phyloP scores from a whole-genome alignment of 495 filamentous ascomycete species.

The Hypoxylon rickii region DNA sequence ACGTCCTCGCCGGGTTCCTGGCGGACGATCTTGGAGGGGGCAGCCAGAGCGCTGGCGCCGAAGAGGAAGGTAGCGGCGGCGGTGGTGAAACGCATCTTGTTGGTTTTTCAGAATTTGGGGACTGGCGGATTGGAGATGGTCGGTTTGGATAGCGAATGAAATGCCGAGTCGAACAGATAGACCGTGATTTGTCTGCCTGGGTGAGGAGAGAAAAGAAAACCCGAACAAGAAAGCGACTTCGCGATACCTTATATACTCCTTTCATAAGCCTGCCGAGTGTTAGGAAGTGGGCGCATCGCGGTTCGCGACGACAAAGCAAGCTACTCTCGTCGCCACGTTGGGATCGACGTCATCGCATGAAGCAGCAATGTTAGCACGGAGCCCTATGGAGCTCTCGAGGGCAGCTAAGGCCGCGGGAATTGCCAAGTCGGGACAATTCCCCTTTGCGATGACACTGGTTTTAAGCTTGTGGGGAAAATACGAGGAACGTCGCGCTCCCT shows the following conservation, averaged over 20 bases:
- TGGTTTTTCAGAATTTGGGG: neutral
- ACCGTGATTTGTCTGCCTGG: neutral
- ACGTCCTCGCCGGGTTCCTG: slow-evolving; percentile 13
- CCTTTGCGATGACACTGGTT: neutral
- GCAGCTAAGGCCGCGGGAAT: neutral
- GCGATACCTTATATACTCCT: slow-evolving; percentile 11
- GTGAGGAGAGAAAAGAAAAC: slow-evolving; percentile 7
- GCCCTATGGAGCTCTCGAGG: slow-evolving; percentile 5
- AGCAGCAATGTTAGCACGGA: slow-evolving; percentile 5
- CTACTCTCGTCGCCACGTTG: neutral
- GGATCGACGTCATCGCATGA: slow-evolving; percentile 24
- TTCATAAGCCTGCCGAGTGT: too few relatives aligned
- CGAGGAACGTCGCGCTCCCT: neutral
- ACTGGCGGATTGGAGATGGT: neutral
- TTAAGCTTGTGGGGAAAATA: slow-evolving; percentile 9
- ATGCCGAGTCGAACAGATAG: neutral
- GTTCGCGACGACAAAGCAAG: too few relatives aligned
- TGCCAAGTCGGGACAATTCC: slow-evolving; percentile 9
- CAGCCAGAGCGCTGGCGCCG: slow-evolving; percentile 11
- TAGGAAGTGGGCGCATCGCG: too few relatives aligned
- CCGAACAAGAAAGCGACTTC: neutral
- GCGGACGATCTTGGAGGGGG: neutral
- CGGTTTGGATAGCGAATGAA: slow-evolving; percentile 2
- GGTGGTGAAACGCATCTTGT: slow-evolving; percentile 28
- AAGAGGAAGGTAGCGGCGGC: slow-evolving; percentile 8